Conservation (phyloP, 805 yeast genomes). For the Lipomyces yamadae region DNA sequence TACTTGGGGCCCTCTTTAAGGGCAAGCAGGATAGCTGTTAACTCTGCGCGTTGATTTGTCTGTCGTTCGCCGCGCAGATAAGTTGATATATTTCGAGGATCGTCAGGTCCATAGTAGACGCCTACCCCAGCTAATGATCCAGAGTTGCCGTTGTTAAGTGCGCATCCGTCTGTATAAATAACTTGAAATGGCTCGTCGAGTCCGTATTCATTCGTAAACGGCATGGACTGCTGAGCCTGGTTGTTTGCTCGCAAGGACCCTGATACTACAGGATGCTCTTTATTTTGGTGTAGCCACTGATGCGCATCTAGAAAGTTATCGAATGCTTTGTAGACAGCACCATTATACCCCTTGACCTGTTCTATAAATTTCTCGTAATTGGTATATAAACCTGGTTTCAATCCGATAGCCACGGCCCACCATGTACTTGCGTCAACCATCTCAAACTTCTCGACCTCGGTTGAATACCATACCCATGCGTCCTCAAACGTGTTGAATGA, state of each 20-base stretch:
- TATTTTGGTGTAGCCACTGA: neutral
- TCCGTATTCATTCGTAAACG: neutral
- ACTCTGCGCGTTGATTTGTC: conserved; percentile 83
- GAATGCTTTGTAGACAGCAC: neutral
- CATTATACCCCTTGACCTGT: conserved; percentile 1
- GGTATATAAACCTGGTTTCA: conserved; percentile 1
- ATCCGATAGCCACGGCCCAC: conserved; percentile 10
- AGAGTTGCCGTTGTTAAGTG: conserved; percentile 60
- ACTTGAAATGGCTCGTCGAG: neutral
- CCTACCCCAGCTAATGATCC: conserved; percentile 70
- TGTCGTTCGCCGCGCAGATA: conserved; percentile 57
- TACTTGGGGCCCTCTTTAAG: conserved; percentile 50
- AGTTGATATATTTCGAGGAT: conserved; percentile 58
- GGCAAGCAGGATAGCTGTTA: conserved; percentile 67
- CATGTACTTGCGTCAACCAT: conserved; percentile 21
- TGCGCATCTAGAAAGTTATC: neutral
- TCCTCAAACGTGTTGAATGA: conserved; percentile 55
- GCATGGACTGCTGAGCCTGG: neutral
- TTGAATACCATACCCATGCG: conserved; percentile 51
- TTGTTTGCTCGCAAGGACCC: no score
- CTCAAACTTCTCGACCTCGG: neutral
- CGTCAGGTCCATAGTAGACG: conserved; percentile 65
- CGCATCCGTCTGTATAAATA: conserved; percentile 82
- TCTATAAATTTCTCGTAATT: neutral
- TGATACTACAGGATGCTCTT: neutral